These are phyloP conservation scores for Diaporthe australafricana DNA, from an alignment of 2,329 filamentous ascomycete species.

Conservation along the genomic window DNA sequence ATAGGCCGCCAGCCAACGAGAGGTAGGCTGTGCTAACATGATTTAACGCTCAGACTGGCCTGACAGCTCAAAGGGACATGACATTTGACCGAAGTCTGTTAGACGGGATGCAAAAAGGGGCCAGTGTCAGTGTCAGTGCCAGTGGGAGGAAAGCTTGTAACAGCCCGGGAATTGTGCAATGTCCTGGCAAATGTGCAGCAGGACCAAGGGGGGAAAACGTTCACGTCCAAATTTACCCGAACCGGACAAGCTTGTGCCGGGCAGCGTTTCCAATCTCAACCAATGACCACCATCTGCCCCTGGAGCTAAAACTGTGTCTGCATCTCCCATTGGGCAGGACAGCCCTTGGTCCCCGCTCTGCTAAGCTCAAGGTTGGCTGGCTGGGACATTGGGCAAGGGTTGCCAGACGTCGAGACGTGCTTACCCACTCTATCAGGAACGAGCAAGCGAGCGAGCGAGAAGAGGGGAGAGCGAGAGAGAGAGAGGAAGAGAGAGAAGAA, in stretches of 20 bases:
- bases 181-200: slow-evolving; percentile 19
- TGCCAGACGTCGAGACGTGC: neutral
- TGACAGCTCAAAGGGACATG: neutral
- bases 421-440: slow-evolving; percentile 28
- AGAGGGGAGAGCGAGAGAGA: slow-evolving; percentile 2
- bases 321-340: neutral
- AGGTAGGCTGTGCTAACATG: neutral
- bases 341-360: neutral
- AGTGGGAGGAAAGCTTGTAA: neutral
- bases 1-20: neutral
- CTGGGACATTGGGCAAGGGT: slow-evolving; percentile 16
- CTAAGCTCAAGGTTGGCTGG: slow-evolving; percentile 10
- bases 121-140: slow-evolving; percentile 13
- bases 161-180: slow-evolving; percentile 24
- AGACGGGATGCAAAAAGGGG: slow-evolving; percentile 9
- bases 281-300: slow-evolving; percentile 6
- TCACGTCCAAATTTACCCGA: slow-evolving; percentile 24
- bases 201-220: slow-evolving; percentile 9
- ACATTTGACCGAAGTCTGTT: neutral
- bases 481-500: neutral
- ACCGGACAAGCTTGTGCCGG: slow-evolving; percentile 17
- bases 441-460: neutral
- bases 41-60: neutral
- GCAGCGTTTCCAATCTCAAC: slow-evolving; percentile 16
- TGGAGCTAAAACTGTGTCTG: slow-evolving; percentile 11